phyloP scores from a whole-genome alignment of 2,329 filamentous ascomycete genomes.

The Fusarium chlamydosporum region DNA sequence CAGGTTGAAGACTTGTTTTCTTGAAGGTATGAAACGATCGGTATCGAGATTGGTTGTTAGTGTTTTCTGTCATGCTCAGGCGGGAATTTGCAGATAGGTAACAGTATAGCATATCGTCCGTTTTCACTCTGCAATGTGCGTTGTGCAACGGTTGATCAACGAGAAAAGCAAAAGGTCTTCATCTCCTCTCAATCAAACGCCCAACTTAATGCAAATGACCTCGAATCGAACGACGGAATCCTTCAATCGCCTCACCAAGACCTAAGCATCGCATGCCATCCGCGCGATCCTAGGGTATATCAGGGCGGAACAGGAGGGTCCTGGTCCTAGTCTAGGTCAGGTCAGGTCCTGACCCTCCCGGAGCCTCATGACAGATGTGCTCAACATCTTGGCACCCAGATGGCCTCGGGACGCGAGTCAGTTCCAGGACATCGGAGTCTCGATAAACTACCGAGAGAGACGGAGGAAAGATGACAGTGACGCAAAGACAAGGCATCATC shows the following conservation, averaged over 20 bases:
- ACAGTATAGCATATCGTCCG: background rate
- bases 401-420: slow-evolving; percentile 17
- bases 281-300: background rate
- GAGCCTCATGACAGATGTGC: slow-evolving; percentile 21
- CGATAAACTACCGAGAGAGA: slow-evolving; percentile 11
- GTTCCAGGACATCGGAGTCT: background rate
- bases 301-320: background rate
- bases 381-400: background rate
- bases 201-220: background rate
- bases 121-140: background rate
- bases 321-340: background rate
- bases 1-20: background rate
- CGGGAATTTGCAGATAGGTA: background rate
- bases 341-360: background rate
- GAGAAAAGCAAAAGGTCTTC: background rate
- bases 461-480: slow-evolving; percentile 3
- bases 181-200: background rate
- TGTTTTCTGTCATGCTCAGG: background rate
- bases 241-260: slow-evolving; percentile 21
- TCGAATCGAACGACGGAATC: slow-evolving; percentile 22
- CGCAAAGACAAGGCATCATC: slow-evolving; percentile 26
- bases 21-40: background rate
- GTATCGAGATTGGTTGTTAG: background rate
- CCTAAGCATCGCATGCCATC: background rate
- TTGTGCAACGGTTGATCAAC: background rate